Base-by-base conservation (phyloP, 495 filamentous ascomycete species). In the Neurospora intermedia region DNA sequence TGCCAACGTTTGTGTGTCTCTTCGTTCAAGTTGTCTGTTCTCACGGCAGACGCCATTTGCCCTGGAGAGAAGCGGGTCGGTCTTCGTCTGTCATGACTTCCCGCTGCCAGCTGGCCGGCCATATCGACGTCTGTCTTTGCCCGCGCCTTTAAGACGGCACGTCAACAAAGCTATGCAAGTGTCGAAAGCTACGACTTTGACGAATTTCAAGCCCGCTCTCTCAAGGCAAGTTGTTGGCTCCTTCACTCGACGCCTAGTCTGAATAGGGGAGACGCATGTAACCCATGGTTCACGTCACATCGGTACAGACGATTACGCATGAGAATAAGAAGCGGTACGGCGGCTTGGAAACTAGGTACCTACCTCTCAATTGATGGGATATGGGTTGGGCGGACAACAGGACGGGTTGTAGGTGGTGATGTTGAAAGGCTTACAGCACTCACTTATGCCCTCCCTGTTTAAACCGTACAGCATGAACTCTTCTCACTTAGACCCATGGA, bases 1-100 rank as follows among this genome's bases (percentile, higher is more conserved):
- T 70, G 31, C 16, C 38, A 45, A 71, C 48, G 27, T 4, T 43
- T 23, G 70, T 35, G 70, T 35, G 46, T 69, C 69, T 70, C 71
- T 35, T 31, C 27, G 27, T 27, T 27, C 27, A n/a, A n/a, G 27
- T 31, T 46, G 40, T 41, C 43, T 42, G 46, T 73, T 69, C 43
- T 69, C 74, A 74, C 71, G 59, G 59, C 73, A 69, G 77, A 75
- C 74, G 75, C 42, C 72, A 75, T 70, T 76, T 69, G 74, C 78
- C 75, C 75, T 80, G 75, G 76, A 73, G 76, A 79, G 77, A 76
- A 74, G 71, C 70, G 40, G 69, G 76, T 73, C 70, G 71, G 70
- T 77, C 76, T 77, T 71, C 71, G 69, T 71, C 72, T 40, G 41
- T 39, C 69, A 62, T 13, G 41, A 48, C 69, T 35, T 72, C 45